These are phyloP conservation scores for Telfairia occidentalis DNA, from an alignment of 331 rosid genomes.

Conservation along the genomic window DNA sequence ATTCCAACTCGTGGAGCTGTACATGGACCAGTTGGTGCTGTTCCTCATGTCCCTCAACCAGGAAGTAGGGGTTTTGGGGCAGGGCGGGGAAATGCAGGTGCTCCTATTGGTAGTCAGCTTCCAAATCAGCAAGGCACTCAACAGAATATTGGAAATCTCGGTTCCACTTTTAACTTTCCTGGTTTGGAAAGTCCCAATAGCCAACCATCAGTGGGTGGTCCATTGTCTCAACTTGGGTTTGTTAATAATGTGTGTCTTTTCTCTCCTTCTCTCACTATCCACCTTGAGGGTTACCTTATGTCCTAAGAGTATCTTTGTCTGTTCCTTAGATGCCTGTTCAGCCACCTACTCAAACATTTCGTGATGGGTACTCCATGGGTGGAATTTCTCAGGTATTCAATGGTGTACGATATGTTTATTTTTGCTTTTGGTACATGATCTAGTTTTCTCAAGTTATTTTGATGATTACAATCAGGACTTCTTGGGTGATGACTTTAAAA, in stretches of 20 bases:
- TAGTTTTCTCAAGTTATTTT: constrained; percentile 6
- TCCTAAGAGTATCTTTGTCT: constrained; percentile 17
- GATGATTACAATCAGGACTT: constrained; percentile 48
- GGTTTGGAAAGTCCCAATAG: constrained; percentile 81
- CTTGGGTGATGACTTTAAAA: constrained; percentile 97
- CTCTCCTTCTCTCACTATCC: neutral
- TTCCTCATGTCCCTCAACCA: constrained; percentile 91
- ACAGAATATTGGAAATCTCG: constrained; percentile 63
- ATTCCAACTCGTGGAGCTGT: constrained; percentile 95
- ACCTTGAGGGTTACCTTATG: neutral
- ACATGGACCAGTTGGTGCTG: constrained; percentile 98
- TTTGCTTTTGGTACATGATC: neutral
- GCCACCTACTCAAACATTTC: constrained; percentile 71
- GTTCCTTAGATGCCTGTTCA: constrained; percentile 67
- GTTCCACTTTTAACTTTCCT: constrained; percentile 71
- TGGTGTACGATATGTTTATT: neutral
- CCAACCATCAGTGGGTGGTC: constrained; percentile 95
- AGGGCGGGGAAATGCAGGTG: constrained; percentile 75
- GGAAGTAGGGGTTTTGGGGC: constrained; percentile 95
- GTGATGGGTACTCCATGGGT: constrained; percentile 82
- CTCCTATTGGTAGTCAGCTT: constrained; percentile 81
- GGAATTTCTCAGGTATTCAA: constrained; percentile 86
- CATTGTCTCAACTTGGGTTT: constrained; percentile 94
- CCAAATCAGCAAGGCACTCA: constrained; percentile 85
- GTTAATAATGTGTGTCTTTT: constrained; percentile 57